These are phyloP conservation scores for Kodamaea alishanica DNA, from an alignment of 1,139 yeast species.

Conservation along the genomic window DNA sequence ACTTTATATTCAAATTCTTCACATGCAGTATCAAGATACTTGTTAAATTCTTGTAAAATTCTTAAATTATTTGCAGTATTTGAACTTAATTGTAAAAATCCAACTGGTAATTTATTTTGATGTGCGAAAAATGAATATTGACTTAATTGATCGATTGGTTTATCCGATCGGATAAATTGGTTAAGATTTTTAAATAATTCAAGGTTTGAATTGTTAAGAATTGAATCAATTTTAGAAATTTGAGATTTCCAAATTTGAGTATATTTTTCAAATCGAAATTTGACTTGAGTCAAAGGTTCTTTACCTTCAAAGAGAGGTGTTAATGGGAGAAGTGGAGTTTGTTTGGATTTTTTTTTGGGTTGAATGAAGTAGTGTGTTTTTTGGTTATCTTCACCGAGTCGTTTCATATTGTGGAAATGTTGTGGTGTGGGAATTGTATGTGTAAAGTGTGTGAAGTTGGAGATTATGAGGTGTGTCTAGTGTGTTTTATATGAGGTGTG, in stretches of 20 bases:
- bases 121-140: slow-evolving; percentile 2
- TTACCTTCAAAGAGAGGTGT: slow-evolving; percentile 34
- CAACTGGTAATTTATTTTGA: slow-evolving; percentile 33
- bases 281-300: slow-evolving; percentile 35
- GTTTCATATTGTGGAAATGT: slow-evolving; percentile 1
- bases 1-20: slow-evolving; percentile 20
- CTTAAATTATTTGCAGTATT: slow-evolving; percentile 55
- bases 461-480: too few relatives aligned
- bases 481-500: too few relatives aligned
- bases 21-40: slow-evolving; percentile 17
- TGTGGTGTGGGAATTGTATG: too few relatives aligned
- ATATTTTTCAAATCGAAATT: slow-evolving; percentile 38
- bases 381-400: slow-evolving; percentile 8
- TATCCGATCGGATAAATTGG: slow-evolving; percentile 22
- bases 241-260: slow-evolving; percentile 39
- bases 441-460: too few relatives aligned
- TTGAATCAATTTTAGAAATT: slow-evolving; percentile 30
- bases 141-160: slow-evolving; percentile 1
- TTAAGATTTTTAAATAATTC: slow-evolving; percentile 33
- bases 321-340: slow-evolving; percentile 27
- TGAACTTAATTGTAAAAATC: slow-evolving; percentile 50
- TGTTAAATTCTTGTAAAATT: slow-evolving; percentile 41
- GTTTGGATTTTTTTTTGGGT: slow-evolving; percentile 7
- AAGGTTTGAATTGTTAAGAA: slow-evolving; percentile 37
- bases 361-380: slow-evolving; percentile 16